phyloP scores from a whole-genome alignment of 345 rosid species.

The Dipteronia dyeriana region DNA sequence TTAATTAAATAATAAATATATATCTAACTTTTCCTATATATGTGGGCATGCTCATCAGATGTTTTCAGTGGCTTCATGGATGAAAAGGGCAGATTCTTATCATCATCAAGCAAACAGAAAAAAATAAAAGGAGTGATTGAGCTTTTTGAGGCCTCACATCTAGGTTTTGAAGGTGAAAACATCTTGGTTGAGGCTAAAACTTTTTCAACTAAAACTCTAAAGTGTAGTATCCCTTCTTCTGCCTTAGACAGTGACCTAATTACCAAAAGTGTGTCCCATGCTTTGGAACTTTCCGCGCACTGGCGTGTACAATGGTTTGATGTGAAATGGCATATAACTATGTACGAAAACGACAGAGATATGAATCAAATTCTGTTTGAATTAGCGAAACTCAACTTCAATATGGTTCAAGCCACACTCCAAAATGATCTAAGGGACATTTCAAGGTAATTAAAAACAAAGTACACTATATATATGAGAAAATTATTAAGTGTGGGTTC shows the following conservation, averaged over 20 bases:
- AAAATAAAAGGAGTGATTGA: constrained; percentile 37
- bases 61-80: constrained; percentile 33
- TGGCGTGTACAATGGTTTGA: constrained; percentile 54
- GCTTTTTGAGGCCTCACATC: constrained; percentile 50
- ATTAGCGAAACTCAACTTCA: constrained; percentile 51
- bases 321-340: constrained; percentile 44
- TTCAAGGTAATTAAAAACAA: constrained; percentile 30
- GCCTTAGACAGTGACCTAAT: constrained; percentile 10
- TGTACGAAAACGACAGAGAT: constrained; percentile 12
- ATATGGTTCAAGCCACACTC: constrained; percentile 42
- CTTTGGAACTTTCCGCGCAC: constrained; percentile 45
- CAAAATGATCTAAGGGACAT: constrained; percentile 45
- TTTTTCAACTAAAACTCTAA: constrained; percentile 22
- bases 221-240: not conserved
- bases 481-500: no score
- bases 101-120: constrained; percentile 9
- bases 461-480: not conserved
- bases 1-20: not conserved
- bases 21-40: no score
- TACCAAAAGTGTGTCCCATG: constrained; percentile 17
- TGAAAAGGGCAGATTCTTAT: constrained; percentile 20
- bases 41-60: constrained; percentile 38
- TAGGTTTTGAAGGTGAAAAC: constrained; percentile 37
- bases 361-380: constrained; percentile 16
- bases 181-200: constrained; percentile 31